phyloP scores from a whole-genome alignment of 306 rosid genomes.

The Cyclanthera cordifolia region DNA sequence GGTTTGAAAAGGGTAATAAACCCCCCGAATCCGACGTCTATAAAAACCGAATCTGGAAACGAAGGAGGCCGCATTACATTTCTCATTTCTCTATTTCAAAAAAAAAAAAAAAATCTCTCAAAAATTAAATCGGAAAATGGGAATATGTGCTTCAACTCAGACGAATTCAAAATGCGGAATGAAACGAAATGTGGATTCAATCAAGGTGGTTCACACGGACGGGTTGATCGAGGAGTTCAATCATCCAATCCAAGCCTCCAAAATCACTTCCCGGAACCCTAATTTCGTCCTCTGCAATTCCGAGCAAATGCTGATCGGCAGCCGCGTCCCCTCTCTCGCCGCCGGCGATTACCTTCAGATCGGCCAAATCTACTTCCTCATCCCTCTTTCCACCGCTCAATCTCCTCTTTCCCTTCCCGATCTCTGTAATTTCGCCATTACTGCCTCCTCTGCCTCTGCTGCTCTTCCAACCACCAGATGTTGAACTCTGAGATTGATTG shows the following conservation, averaged over 20 bases:
- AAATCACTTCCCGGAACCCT: conserved; percentile 28
- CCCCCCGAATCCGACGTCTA: too few relatives aligned
- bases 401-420: conserved; percentile 37
- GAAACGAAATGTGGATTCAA: conserved; percentile 15
- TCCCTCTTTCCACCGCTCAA: conserved; percentile 35
- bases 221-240: conserved; percentile 32
- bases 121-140: too few relatives aligned
- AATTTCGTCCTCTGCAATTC: conserved; percentile 45
- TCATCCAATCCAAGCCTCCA: conserved; percentile 31
- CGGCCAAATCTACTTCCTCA: conserved; percentile 60
- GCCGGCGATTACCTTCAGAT: conserved; percentile 42
- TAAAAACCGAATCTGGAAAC: too few relatives aligned
- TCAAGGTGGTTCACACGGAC: conserved; percentile 34
- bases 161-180: too few relatives aligned
- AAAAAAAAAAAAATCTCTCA: too few relatives aligned
- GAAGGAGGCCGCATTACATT: too few relatives aligned
- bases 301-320: conserved; percentile 49
- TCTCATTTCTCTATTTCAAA: too few relatives aligned
- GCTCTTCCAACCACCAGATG: too few relatives aligned
- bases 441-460: conserved; percentile 35
- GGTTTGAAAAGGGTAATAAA: too few relatives aligned
- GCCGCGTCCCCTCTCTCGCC: conserved; percentile 34
- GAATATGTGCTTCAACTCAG: conserved; percentile 40
- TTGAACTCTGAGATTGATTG: too few relatives aligned
- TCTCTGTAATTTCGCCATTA: conserved; percentile 54